Conservation (phyloP, 1,284 basidiomycete genomes). For the Tilletia horrida region DNA sequence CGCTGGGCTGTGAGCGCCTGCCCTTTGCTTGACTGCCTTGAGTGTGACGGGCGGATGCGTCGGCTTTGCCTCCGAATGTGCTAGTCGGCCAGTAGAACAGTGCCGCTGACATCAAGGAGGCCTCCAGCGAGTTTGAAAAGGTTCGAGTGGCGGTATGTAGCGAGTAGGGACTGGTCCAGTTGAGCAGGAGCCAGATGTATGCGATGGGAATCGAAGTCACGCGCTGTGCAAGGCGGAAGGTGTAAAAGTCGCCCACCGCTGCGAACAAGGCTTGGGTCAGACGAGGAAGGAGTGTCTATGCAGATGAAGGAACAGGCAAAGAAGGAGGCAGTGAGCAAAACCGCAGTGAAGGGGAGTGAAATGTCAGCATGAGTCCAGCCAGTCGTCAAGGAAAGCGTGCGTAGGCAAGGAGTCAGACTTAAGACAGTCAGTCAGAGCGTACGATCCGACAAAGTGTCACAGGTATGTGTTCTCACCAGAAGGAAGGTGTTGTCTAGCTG, state of each 20-base stretch:
- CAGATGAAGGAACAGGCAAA: constrained; percentile 15
- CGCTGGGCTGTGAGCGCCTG: neutral
- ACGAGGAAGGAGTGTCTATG: constrained; percentile 64
- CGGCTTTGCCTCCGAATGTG: neutral
- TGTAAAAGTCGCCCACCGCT: constrained; percentile 73
- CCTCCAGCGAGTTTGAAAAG: constrained; percentile 89
- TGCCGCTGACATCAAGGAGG: constrained; percentile 75
- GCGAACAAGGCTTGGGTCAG: constrained; percentile 76
- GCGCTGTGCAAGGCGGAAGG: constrained; percentile 65
- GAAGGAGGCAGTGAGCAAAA: constrained; percentile 31
- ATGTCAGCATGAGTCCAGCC: no score
- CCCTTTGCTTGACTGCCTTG: no score
- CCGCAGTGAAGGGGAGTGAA: neutral
- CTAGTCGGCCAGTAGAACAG: constrained; percentile 68
- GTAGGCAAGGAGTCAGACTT: no score
- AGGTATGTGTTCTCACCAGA: constrained; percentile 51
- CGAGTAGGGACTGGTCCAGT: constrained; percentile 81
- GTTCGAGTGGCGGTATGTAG: constrained; percentile 79
- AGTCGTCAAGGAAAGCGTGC: no score
- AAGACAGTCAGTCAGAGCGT: no score
- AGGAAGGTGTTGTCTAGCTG: constrained; percentile 60
- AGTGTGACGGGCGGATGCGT: no score
- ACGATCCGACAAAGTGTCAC: no score
- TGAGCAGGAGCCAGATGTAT: constrained; percentile 72
- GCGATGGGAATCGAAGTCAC: constrained; percentile 66